Conservation (phyloP, 2,329 filamentous ascomycete genomes). For the Curvularia lunata region DNA sequence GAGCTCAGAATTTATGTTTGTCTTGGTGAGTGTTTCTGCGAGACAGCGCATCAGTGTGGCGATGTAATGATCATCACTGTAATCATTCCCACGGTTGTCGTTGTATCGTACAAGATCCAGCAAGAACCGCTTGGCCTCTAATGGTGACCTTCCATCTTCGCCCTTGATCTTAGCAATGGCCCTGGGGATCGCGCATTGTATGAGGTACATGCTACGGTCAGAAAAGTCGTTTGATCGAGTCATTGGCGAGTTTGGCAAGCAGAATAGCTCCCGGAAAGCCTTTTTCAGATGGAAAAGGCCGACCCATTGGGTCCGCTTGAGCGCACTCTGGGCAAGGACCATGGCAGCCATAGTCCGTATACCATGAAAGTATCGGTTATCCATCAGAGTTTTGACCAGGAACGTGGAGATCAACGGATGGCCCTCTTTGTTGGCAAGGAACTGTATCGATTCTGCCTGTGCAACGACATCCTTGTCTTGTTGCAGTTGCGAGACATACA, state of each 20-base stretch:
- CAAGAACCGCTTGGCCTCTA: slow-evolving; percentile 80
- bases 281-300: slow-evolving; percentile 84
- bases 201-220: slow-evolving; percentile 81
- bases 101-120: slow-evolving; percentile 91
- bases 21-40: slow-evolving; percentile 58
- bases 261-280: slow-evolving; percentile 87
- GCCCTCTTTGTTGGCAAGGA: slow-evolving; percentile 69
- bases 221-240: slow-evolving; percentile 90
- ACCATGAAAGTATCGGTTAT: slow-evolving; percentile 90
- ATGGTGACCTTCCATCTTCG: slow-evolving; percentile 75
- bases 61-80: slow-evolving; percentile 89
- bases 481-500: slow-evolving; percentile 97
- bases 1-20: slow-evolving; percentile 50
- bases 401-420: slow-evolving; percentile 88
- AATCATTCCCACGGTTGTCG: slow-evolving; percentile 89
- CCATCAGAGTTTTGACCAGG: slow-evolving; percentile 86
- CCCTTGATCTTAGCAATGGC: slow-evolving; percentile 82
- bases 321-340: slow-evolving; percentile 76
- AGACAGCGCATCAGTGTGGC: slow-evolving; percentile 74
- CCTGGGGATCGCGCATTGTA: slow-evolving; percentile 82
- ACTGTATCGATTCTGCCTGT: slow-evolving; percentile 74
- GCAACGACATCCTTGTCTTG: slow-evolving; percentile 97
- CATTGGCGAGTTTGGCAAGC: slow-evolving; percentile 76
- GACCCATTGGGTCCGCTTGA: slow-evolving; percentile 66
- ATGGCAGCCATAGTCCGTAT: slow-evolving; percentile 86